phyloP scores from a whole-genome alignment of 139 green algal genomes.

The Spirogloea muscicola region DNA sequence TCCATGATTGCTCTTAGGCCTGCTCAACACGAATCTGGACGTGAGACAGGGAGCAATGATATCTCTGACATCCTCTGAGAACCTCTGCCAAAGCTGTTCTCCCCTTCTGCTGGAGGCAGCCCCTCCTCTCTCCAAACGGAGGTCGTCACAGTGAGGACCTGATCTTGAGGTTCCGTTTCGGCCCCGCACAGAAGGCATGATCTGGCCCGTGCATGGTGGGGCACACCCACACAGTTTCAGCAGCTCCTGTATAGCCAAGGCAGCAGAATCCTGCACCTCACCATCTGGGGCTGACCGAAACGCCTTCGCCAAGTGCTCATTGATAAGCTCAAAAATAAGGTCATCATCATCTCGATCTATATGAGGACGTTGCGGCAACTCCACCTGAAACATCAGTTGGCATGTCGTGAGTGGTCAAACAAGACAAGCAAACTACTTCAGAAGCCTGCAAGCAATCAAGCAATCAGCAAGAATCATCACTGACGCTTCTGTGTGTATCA shows the following conservation, averaged over 20 bases:
- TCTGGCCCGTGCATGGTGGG: neutral
- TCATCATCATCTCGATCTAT: conserved; percentile 23
- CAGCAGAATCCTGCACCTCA: conserved; percentile 66
- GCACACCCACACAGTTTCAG: conserved; percentile 43
- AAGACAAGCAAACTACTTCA: conserved; percentile 25
- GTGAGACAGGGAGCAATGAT: conserved; percentile 62
- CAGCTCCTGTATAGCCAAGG: conserved; percentile 72
- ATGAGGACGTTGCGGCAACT: neutral
- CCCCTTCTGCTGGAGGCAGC: neutral
- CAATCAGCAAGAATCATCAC: no score
- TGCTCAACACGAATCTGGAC: conserved; percentile 50
- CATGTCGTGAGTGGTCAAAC: no score
- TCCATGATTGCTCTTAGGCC: no score
- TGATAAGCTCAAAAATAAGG: conserved; percentile 41
- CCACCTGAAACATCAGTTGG: neutral
- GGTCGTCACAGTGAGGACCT: no score
- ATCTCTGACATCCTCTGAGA: conserved; percentile 57
- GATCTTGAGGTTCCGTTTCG: neutral
- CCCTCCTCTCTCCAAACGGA: no score
- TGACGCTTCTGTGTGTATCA: no score
- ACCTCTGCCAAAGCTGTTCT: conserved; percentile 55
- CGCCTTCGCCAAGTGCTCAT: conserved; percentile 71
- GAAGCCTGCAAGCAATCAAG: no score
- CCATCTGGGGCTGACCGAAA: conserved; percentile 70
- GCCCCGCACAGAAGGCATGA: neutral